phyloP scores from a whole-genome alignment of 768 basidiomycete species.

The Leccinum barrowsii region DNA sequence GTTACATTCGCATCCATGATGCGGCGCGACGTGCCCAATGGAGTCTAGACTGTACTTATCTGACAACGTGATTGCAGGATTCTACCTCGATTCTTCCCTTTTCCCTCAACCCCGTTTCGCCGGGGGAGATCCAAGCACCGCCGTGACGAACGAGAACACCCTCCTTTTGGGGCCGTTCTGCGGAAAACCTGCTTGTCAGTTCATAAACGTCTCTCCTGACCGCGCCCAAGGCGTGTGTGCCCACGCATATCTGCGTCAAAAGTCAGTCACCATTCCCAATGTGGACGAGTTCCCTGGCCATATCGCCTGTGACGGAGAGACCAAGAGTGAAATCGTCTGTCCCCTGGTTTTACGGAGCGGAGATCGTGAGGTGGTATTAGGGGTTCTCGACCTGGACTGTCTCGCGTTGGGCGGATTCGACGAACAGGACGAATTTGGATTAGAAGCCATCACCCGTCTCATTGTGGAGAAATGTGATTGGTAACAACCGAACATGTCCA shows the following conservation, averaged over 20 bases:
- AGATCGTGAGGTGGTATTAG: conserved; percentile 37
- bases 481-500: conserved; percentile 35
- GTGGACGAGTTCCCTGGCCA: conserved; percentile 87
- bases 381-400: conserved; percentile 87
- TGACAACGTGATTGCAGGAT: conserved; percentile 52
- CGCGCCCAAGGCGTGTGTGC: conserved; percentile 80
- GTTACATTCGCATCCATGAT: not conserved
- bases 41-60: not conserved
- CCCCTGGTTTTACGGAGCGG: conserved; percentile 52
- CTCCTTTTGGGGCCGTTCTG: conserved; percentile 82
- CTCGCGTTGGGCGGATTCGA: conserved; percentile 68
- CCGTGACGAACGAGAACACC: conserved; percentile 9
- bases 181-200: conserved; percentile 89
- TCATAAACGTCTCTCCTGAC: conserved; percentile 57
- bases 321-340: conserved; percentile 86
- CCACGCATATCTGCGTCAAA: conserved; percentile 57
- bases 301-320: conserved; percentile 90
- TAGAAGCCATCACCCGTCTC: conserved; percentile 68
- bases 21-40: not conserved
- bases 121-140: conserved; percentile 11
- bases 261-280: conserved; percentile 67
- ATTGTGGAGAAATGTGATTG: conserved; percentile 65
- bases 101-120: conserved; percentile 48
- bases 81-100: conserved; percentile 70
- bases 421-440: conserved; percentile 70